Base-by-base conservation (phyloP, 139 green algal genomes). In the Prasinococcaceae sp. region DNA sequence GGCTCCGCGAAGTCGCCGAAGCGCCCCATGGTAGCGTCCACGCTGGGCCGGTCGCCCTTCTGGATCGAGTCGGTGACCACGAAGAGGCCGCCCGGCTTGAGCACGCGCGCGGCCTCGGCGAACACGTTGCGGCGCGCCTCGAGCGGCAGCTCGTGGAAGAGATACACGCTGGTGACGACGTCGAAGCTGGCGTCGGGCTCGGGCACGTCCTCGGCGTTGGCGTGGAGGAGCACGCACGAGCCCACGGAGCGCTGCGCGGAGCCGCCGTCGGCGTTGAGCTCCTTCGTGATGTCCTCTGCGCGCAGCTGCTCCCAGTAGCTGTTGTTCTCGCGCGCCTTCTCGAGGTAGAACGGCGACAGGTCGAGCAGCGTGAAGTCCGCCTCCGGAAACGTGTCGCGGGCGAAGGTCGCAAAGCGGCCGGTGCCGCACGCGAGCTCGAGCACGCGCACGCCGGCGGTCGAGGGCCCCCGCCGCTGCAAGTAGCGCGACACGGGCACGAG, bases 101-200 rank as follows among this genome's bases (percentile, higher is more conserved):
- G 56, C 49, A 94, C 76, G 27, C 84, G 72, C n/a, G 60, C 69
- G 60, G 83, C 78, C 70, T 94, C 84, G n/a, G n/a, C n/a, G n/a
- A n/a, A n/a, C n/a, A n/a, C n/a, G n/a, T n/a, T n/a, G n/a, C n/a
- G n/a, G 0, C 74, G 66, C 10, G 68, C 63, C 2, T 69, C 47
- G 14, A 54, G 43, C 3, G 84, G 83, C 63, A 94, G 63, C 73
- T 94, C 84, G 56, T 94, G 84, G 67, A 92, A 88, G 5, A 87
- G 53, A 55, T 92, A 94, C 2, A 87, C 55, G 50, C 63, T 76
- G 40, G 72, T 59, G 10, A 83, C 57, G 55, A 81, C 53, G 56
- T 93, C 80, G 45, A 75, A 73, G 0, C 41, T 66, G 5, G 30
- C 55, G 53, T 88, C 76, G 0, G 62, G 63, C 22, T 60, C 52